Evolutionary conservation across 805 yeast species (phyloP), one percentile per base, ranked within the genome.

Genomic region (Barnettozyma pratensis): DNA sequence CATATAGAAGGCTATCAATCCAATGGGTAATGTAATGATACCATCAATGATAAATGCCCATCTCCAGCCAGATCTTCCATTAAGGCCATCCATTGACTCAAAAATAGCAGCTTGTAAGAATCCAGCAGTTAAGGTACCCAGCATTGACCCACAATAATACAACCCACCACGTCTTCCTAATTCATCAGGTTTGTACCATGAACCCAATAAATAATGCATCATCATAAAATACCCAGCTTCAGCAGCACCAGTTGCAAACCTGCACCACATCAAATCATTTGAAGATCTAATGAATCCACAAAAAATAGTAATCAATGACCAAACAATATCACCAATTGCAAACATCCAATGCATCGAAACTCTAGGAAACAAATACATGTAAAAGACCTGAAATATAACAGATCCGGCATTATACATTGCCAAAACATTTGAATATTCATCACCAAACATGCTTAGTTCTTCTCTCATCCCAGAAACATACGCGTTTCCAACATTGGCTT

Each of bases 301-400:
- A 6, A 32, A 37, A 26, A 49, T 42, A 10, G 52, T 49, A n/a
- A 45, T 42, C n/a, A 45, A 6, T 10, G 46, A 41, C 52, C 52
- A 49, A 14, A 40, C 10, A 14, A 49, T 8, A 32, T 49, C 49
- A 10, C 44, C 38, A 25, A 31, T 14, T 27, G 49, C 71, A 31
- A 48, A 48, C 47, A 48, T 44, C 38, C 38, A 77, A 58, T 76
- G 77, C 55, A 80, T 67, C 8, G 86, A 82, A 12, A 74, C 61
- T 30, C 78, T 73, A 45, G 76, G 75, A 42, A 85, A 67, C 25
- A 80, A 58, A 56, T 76, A 80, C 63, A 80, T 67, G 68, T 80
- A 80, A 1, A 88, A 87, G 32, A 83, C 60, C 62, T 82, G 85
- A 62, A 81, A 79, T 10, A 84, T 63, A 40, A 78, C 74, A 49